Evolutionary conservation across 2,329 filamentous ascomycete species (phyloP).

Genomic region (Aspergillus pseudoviridinutans): DNA sequence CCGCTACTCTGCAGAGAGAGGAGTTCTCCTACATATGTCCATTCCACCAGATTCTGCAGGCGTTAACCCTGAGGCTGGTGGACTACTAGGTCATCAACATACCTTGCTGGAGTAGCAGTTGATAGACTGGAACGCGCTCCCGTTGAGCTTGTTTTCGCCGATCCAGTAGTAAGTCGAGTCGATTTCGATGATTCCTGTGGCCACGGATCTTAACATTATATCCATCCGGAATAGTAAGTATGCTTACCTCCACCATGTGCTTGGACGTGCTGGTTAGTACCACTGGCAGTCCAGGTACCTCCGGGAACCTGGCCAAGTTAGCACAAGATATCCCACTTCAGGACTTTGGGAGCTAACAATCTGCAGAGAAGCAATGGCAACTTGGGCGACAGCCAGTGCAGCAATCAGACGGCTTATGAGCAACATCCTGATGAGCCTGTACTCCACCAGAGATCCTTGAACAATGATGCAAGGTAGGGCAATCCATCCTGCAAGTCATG

Average conservation of each 20-base stretch:
- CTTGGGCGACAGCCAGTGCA: not conserved
- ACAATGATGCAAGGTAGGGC: not conserved
- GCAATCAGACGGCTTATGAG: not conserved
- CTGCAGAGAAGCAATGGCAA: constrained; percentile 3
- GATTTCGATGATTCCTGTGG: constrained; percentile 48
- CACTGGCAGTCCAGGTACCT: constrained; percentile 44
- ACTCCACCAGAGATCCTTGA: not conserved
- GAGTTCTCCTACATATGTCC: constrained; percentile 59
- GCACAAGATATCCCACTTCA: too few relatives aligned
- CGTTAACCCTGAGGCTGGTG: not conserved
- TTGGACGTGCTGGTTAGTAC: constrained; percentile 56
- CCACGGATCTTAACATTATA: too few relatives aligned
- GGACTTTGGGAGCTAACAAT: not conserved
- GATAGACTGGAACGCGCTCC: constrained; percentile 58
- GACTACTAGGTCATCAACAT: not conserved
- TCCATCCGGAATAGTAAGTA: not conserved
- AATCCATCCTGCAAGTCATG: not conserved
- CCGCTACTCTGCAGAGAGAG: constrained; percentile 51
- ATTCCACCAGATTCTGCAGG: constrained; percentile 54
- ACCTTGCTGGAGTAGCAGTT: constrained; percentile 62
- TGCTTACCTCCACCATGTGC: constrained; percentile 58
- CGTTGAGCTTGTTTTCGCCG: constrained; percentile 66
- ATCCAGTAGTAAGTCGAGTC: constrained; percentile 62
- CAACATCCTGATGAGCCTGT: not conserved
- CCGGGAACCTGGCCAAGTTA: constrained; percentile 33